These are phyloP conservation scores for Aspergillus sp. DNA, from an alignment of 2,329 filamentous ascomycete genomes.

Conservation along the genomic window DNA sequence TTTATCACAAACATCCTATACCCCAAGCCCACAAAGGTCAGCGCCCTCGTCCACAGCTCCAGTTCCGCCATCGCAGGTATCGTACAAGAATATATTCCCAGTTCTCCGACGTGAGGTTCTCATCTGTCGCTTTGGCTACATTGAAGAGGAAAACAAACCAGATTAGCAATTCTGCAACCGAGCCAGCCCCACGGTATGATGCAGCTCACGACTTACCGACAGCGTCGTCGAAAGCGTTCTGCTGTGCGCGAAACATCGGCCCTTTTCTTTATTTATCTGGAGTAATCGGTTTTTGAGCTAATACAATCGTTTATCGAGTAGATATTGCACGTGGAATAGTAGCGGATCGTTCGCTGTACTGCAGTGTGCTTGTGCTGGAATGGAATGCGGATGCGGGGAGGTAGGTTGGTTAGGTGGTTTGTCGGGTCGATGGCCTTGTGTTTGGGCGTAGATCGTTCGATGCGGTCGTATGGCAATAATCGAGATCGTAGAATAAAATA, in stretches of 20 bases:
- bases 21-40: slow-evolving; percentile 9
- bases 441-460: no score
- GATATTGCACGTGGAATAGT: no score
- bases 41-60: slow-evolving; percentile 3
- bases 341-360: no score
- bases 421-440: no score
- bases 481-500: no score
- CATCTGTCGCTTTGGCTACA: slow-evolving; percentile 80
- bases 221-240: slow-evolving; percentile 64
- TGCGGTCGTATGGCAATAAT: no score
- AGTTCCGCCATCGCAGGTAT: background rate
- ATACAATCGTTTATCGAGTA: no score
- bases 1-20: slow-evolving; percentile 55
- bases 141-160: slow-evolving; percentile 9
- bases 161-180: slow-evolving; percentile 16
- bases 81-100: slow-evolving; percentile 63
- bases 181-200: background rate
- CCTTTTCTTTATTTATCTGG: background rate
- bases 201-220: slow-evolving; percentile 48
- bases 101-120: slow-evolving; percentile 86
- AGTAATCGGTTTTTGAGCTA: background rate
- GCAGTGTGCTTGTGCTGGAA: background rate
- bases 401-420: background rate
- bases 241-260: slow-evolving; percentile 54
- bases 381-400: background rate